Percentiles rank a stretch among this genome's conserved stretches.
Evolutionary conservation across 257 asterid genomes (phyloP).

Genomic region (Cordia subcordata): DNA sequence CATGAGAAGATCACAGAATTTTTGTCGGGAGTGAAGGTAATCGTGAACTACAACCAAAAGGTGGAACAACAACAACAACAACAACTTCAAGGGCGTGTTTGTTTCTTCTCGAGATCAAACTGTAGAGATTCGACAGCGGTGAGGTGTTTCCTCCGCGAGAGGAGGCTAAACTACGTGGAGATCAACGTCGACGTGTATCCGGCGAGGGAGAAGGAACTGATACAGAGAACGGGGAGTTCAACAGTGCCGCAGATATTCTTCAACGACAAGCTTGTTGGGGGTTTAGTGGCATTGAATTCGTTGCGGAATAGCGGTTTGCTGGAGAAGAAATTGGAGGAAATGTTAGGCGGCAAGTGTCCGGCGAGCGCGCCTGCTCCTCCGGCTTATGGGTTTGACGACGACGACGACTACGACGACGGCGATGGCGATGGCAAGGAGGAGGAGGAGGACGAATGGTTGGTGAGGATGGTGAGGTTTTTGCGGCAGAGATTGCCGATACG

Average conservation of each 20-base stretch:
- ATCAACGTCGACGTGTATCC: conserved; percentile 86
- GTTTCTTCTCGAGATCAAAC: conserved; percentile 81
- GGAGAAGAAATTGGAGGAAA: conserved; percentile 67
- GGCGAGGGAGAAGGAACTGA: conserved; percentile 59
- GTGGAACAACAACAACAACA: conserved; percentile 26
- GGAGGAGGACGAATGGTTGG: conserved; percentile 51
- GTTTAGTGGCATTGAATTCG: conserved; percentile 76
- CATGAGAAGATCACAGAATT: conserved; percentile 47
- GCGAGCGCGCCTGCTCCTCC: conserved; percentile 83
- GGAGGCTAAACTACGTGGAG: conserved; percentile 54
- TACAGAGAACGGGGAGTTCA: conserved; percentile 51
- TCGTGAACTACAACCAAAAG: conserved; percentile 28
- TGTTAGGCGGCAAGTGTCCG: conserved; percentile 67
- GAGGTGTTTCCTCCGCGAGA: conserved; percentile 55
- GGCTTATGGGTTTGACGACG: conserved; percentile 75
- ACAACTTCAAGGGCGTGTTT: conserved; percentile 52
- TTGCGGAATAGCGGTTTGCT: conserved; percentile 71
- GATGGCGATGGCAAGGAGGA: conserved; percentile 47
- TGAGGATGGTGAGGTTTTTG: conserved; percentile 54
- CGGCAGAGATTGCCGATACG: conserved; percentile 79
- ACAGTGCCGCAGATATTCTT: conserved; percentile 77
- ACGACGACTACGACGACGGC: conserved; percentile 36
- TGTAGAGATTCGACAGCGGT: conserved; percentile 88
- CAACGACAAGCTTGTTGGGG: conserved; percentile 81
- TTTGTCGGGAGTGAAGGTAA: conserved; percentile 62